These are phyloP conservation scores for Tuber indicum DNA, from an alignment of 495 filamentous ascomycete species.

Conservation along the genomic window DNA sequence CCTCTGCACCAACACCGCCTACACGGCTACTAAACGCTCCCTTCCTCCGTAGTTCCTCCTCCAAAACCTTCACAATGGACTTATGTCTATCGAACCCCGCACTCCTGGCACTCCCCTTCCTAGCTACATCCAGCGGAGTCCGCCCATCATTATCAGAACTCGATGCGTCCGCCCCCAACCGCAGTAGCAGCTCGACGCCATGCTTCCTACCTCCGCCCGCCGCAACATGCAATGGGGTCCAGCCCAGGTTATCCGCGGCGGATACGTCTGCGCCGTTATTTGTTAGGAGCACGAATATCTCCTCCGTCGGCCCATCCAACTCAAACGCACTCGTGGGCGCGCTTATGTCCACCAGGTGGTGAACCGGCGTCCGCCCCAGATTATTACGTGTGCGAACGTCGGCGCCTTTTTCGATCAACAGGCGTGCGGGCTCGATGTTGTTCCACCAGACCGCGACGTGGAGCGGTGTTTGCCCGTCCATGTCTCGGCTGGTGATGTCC, in stretches of 20 bases:
- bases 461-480: constrained; percentile 20
- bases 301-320: neutral
- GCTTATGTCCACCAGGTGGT: neutral
- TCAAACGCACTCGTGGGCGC: neutral
- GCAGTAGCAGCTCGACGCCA: constrained; percentile 11
- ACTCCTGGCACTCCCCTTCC: neutral
- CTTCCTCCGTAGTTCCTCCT: neutral
- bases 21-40: neutral
- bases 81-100: neutral
- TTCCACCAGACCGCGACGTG: constrained; percentile 19
- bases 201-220: constrained; percentile 1
- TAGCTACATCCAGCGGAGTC: constrained; percentile 6
- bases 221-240: constrained; percentile 9
- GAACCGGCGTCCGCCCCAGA: constrained; percentile 26
- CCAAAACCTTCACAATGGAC: neutral
- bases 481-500: constrained; percentile 15
- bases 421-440: neutral
- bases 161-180: constrained; percentile 8
- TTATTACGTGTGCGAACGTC: constrained; percentile 19
- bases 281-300: neutral
- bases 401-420: constrained; percentile 23
- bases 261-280: constrained; percentile 11
- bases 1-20: neutral
- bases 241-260: constrained; percentile 10
- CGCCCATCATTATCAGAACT: constrained; percentile 5